These are phyloP conservation scores for Fraxinus floribunda DNA, from an alignment of 305 asterid genomes.

Conservation along the genomic window DNA sequence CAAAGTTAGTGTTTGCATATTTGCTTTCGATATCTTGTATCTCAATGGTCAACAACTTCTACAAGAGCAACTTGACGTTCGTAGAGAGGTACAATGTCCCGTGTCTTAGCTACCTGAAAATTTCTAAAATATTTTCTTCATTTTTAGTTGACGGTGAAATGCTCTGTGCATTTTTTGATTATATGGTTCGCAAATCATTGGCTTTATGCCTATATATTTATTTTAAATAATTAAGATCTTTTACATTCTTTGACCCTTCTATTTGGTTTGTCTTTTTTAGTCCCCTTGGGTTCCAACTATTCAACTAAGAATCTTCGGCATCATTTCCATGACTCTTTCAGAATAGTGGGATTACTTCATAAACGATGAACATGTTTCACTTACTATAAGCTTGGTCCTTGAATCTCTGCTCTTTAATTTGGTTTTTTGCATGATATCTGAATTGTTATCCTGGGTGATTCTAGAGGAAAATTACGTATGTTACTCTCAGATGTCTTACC, in stretches of 20 bases:
- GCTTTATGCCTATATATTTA: not conserved
- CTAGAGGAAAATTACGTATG: not conserved
- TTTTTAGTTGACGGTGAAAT: conserved; percentile 12
- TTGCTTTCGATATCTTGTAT: conserved; percentile 87
- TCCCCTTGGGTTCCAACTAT: not conserved
- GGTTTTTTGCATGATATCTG: conserved; percentile 5
- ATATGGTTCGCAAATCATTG: conserved; percentile 17
- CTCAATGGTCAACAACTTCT: conserved; percentile 81
- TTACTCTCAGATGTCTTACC: not conserved
- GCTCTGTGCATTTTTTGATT: not conserved
- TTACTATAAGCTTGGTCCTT: not conserved
- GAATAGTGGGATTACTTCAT: not conserved
- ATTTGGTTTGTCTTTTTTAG: conserved; percentile 1
- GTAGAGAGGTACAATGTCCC: conserved; percentile 70
- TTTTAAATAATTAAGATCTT: conserved; percentile 5
- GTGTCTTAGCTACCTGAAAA: conserved; percentile 13
- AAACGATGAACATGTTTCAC: not conserved
- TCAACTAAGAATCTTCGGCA: conserved; percentile 13
- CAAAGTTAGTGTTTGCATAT: conserved; percentile 85
- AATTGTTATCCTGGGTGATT: not conserved
- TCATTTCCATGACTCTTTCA: not conserved
- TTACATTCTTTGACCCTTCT: conserved; percentile 10
- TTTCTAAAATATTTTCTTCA: conserved; percentile 1
- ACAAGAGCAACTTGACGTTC: conserved; percentile 75
- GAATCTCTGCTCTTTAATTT: not conserved